Conservation (phyloP, 371 early-diverging fungal species). For the Mortierella sp. region DNA sequence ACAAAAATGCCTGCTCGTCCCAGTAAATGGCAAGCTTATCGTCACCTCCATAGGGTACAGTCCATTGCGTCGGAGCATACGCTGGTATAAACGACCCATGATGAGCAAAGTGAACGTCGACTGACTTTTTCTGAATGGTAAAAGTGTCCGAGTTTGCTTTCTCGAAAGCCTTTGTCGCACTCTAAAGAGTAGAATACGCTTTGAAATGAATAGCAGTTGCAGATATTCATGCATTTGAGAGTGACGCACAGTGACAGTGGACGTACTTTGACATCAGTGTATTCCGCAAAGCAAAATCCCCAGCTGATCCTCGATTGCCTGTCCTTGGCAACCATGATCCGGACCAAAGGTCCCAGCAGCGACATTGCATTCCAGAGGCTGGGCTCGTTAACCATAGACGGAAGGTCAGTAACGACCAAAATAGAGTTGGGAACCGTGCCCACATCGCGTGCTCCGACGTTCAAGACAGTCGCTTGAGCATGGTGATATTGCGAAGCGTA, state of each 20-base stretch:
- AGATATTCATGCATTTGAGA: background rate
- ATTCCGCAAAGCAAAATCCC: constrained; percentile 51
- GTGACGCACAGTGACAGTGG: background rate
- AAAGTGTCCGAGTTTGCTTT: constrained; percentile 16
- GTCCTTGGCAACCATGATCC: constrained; percentile 42
- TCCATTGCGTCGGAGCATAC: constrained; percentile 48
- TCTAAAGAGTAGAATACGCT: constrained; percentile 1
- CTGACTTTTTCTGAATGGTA: constrained; percentile 22
- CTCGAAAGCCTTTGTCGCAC: constrained; percentile 31
- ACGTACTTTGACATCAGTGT: constrained; percentile 26
- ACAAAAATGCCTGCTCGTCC: constrained; percentile 53
- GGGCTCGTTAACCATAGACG: constrained; percentile 37
- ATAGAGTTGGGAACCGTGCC: constrained; percentile 43
- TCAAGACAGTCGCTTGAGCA: constrained; percentile 4
- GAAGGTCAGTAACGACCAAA: constrained; percentile 28
- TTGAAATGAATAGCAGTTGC: background rate
- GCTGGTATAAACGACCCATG: constrained; percentile 49
- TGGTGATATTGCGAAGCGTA: background rate
- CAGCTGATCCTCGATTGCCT: constrained; percentile 33
- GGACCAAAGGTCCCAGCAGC: constrained; percentile 23
- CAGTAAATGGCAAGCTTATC: constrained; percentile 39
- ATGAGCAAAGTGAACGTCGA: constrained; percentile 43
- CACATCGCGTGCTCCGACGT: constrained; percentile 43
- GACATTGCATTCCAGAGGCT: constrained; percentile 38
- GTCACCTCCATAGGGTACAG: constrained; percentile 26